A percentile compares a stretch with the other conserved stretches of the same genome.
These are phyloP conservation scores for Manihot esculenta DNA, from an alignment of 441 rosid species.

Conservation along the genomic window DNA sequence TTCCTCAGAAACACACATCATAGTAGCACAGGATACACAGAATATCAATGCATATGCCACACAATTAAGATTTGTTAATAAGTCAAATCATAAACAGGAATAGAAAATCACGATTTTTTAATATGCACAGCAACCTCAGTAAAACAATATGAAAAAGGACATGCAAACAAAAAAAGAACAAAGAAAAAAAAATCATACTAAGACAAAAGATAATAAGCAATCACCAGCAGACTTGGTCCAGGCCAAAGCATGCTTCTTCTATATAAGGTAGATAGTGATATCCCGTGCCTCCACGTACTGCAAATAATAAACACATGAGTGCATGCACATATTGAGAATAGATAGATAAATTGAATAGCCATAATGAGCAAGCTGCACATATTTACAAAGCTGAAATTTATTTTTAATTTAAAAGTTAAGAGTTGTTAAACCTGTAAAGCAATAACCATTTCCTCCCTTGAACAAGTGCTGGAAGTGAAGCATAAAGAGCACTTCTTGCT, in stretches of 20 bases:
- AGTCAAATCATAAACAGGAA: not conserved
- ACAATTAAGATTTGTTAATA: not conserved
- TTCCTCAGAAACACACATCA: not conserved
- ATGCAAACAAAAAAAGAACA: not conserved
- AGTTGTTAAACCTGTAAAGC: conserved; percentile 66
- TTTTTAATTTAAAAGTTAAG: not conserved
- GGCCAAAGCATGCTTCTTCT: conserved; percentile 96
- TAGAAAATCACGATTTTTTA: not conserved
- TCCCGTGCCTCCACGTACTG: conserved; percentile 98
- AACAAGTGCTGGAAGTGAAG: conserved; percentile 80
- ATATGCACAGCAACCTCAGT: not conserved
- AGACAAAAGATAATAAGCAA: conserved; percentile 5
- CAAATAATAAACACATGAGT: conserved; percentile 13
- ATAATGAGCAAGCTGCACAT: not conserved
- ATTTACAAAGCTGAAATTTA: conserved; percentile 12
- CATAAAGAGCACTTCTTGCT: conserved; percentile 54
- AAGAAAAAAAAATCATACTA: not conserved
- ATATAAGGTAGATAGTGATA: conserved; percentile 84
- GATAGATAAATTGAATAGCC: not conserved
- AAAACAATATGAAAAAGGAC: conserved; percentile 3
- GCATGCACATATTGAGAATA: not conserved
- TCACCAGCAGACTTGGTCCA: conserved; percentile 88
- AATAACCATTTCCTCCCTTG: conserved; percentile 92
- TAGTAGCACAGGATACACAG: not conserved
- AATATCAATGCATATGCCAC: not conserved